Base-by-base conservation (phyloP, 140 eudicot species). In the Bidens hawaiensis region DNA sequence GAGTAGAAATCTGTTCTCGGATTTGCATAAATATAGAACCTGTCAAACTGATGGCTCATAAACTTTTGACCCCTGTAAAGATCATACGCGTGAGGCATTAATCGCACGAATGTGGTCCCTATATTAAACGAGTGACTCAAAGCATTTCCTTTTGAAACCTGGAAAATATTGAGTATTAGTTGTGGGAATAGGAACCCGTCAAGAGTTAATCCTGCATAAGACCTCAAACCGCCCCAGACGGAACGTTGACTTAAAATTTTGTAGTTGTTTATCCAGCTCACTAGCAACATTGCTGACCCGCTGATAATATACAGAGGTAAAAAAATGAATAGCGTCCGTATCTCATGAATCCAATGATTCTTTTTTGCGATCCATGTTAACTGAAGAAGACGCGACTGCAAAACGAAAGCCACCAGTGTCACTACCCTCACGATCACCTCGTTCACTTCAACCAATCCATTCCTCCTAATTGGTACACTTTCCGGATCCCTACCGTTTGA, bases 121-220 rank as follows among this genome's bases (percentile, higher is more conserved):
- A 73, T 0, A 55, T 88, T 77, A 53, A 79, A 88, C 1, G 68
- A 43, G 17, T 10, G 47, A 46, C 78, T 72, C 61, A 88, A 72
- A 49, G 76, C 75, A 42, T 49, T 72, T 56, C 69, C 88, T 25
- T 12, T 69, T 1, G 90, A 85, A 51, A 41, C 45, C 24, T 56
- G 72, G 17, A 88, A 75, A 12, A 75, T 18, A 43, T 85, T 88
- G 38, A 82, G 73, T 25, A 82, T 15, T 50, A 88, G 49, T 72
- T 88, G 96, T 14, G 96, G 90, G 25, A 85, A 48, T 4, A 88
- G 86, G 52, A 82, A 82, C 1, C 88, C 75, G 26, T 85, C 96
- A 17, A 88, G 75, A 9, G 72, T 62, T 46, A 88, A 73, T 33
- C 96, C 86, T 3, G 78, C 80, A 43, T 73, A 88, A 12, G 96